Evolutionary conservation across 1,139 yeast genomes (phyloP), one percentile per base, ranked within the genome.

Genomic region (Protomyces lactucae-debilis): DNA sequence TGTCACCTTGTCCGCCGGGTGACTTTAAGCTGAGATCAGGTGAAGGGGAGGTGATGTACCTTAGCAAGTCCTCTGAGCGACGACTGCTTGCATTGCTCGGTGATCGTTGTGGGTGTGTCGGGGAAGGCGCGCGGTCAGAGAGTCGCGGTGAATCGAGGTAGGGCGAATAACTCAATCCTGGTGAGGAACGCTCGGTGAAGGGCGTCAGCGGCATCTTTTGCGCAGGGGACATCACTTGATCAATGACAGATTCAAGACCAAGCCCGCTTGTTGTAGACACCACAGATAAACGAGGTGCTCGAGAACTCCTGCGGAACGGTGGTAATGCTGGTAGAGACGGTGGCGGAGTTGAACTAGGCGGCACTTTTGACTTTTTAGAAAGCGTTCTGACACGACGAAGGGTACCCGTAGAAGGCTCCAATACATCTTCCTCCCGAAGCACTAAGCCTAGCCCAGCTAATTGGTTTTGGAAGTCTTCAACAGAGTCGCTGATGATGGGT

Each of bases 371-470:
- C 5, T 45, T 45, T 12, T 54, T 48, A 23, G 61, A 37, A 23
- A 56, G 35, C 35, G 60, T 56, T 14, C 54, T 43, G 16, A 56
- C 35, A 8, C 60, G 53, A 5, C 23, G 21, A 14, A 56, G 28
- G n/a, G 14, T 14, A 12, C 60, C 60, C 23, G 54, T 56, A 3
- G 36, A 52, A 16, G 53, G 53, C 45, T 46, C 60, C 9, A 23
- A 32, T n/a, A 40, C 53, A 4, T 45, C 54, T 45, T 56, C 60
- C 21, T 56, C 60, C n/a, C 60, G 60, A 10, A 56, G 32, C 2
- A 59, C 57, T 16, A 59, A 43, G 9, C 63, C 63, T 1, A 59
- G 46, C 14, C 63, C 63, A 1, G 63, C 63, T 18, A 59, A 23
- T 18, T 59, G 57, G 14, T 59, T 51, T 32, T 40, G 45, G 53